Conservation (phyloP, 2,329 filamentous ascomycete species). For the Trichoderma oligosporum region DNA sequence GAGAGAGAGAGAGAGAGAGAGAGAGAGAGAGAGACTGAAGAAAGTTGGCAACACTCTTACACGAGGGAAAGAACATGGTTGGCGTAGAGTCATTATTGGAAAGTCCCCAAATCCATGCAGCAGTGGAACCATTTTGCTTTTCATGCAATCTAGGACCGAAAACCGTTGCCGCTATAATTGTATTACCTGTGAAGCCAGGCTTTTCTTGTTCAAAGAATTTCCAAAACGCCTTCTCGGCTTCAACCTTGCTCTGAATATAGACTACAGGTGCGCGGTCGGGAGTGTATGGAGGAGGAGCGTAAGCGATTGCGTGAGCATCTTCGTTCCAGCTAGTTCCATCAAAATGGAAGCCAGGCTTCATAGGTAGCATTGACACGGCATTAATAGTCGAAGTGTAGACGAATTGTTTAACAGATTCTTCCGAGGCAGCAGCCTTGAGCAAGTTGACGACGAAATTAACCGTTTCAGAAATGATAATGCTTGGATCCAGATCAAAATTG, state of each 20-base stretch:
- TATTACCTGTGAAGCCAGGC: slow-evolving; percentile 26
- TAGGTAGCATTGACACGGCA: slow-evolving; percentile 25
- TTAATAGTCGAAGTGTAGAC: slow-evolving; percentile 39
- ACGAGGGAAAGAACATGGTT: no score
- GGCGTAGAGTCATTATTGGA: no score
- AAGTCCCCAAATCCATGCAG: background rate
- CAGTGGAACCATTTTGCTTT: background rate
- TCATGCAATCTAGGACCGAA: background rate
- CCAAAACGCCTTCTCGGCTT: slow-evolving; percentile 35
- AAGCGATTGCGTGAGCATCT: background rate
- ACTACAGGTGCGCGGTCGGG: slow-evolving; percentile 21
- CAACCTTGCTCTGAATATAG: slow-evolving; percentile 36
- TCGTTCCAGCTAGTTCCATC: background rate
- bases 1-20: no score
- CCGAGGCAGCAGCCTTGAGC: slow-evolving; percentile 30
- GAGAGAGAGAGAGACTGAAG: no score
- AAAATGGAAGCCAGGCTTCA: background rate
- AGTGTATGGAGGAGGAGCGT: background rate
- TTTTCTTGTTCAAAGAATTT: slow-evolving; percentile 33
- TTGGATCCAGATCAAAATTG: background rate
- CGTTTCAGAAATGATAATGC: slow-evolving; percentile 31
- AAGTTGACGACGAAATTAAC: slow-evolving; percentile 27
- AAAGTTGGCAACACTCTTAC: no score
- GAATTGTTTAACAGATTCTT: slow-evolving; percentile 34
- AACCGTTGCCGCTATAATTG: slow-evolving; percentile 25